Base-by-base conservation (phyloP, 345 rosid genomes). In the Cardamine resedifolia region DNA sequence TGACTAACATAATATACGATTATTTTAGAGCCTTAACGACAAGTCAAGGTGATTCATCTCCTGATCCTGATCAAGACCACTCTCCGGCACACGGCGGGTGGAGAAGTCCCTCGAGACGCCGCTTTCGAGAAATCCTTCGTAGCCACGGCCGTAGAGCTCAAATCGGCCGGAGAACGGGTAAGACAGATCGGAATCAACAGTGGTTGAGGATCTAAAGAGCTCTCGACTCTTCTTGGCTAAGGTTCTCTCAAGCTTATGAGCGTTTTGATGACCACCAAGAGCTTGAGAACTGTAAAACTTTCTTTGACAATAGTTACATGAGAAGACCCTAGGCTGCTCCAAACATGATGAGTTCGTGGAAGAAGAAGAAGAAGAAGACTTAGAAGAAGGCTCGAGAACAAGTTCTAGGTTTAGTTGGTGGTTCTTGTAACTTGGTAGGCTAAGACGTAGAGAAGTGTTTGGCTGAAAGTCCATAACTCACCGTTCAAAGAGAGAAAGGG, bases 221-320 rank as follows among this genome's bases (percentile, higher is more conserved):
- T 88, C 95, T 21, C 88, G 79, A 71, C 87, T 86, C 78, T 91
- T 95, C 83, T 90, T 95, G 64, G 99, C 96, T 10, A 95, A 79
- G 14, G 96, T 95, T 73, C 97, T 81, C 63, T 91, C 99, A 20
- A 91, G 89, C 81, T 90, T 95, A 76, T 91, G 99, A 23, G 98
- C 99, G 77, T 95, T 95, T 79, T 95, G 99, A 77, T 95, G 99
- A 3, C 99, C 96, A 3, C 99, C 99, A 26, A 95, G 94, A n/a
- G 99, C 98, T 77, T 95, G 99, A 33, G 99, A 95, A 73, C 99
- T 95, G 19, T 88, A 85, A 64, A 95, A 95, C 83, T 88, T 95
- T 51, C 98, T 83, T 74, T 86, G 89, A 79, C 99, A 95, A 68
- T 85, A 95, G 84, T 91, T 95, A 84, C 99, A 95, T 0, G 96